These are phyloP conservation scores for Chlamydomonas incerta DNA, from an alignment of 139 green algal species.

Conservation along the genomic window DNA sequence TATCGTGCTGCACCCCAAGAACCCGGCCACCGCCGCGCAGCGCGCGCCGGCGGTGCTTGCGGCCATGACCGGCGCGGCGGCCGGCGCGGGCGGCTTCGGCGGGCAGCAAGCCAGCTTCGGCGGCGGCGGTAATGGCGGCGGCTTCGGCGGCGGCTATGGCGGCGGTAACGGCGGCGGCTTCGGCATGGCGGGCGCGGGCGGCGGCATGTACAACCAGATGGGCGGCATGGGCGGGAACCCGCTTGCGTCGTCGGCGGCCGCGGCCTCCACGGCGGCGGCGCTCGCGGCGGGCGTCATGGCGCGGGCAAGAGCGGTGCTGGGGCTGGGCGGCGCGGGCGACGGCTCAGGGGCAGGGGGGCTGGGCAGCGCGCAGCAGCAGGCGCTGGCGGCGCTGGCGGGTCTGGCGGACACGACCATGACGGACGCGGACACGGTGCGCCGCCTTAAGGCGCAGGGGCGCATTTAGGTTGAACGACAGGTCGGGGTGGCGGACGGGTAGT, in stretches of 20 bases:
- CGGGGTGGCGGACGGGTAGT: no score
- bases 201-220: not conserved
- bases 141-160: no score
- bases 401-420: not conserved
- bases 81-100: no score
- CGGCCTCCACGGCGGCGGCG: conserved; percentile 11
- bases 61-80: not conserved
- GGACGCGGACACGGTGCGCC: conserved; percentile 7
- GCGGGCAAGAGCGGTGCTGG: conserved; percentile 2
- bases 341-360: not conserved
- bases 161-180: not conserved
- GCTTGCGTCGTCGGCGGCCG: not conserved
- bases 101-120: not conserved
- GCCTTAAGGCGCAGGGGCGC: conserved; percentile 22
- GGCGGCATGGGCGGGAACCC: not conserved
- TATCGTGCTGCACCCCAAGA: conserved; percentile 39
- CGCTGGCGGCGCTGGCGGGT: not conserved
- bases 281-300: conserved; percentile 20
- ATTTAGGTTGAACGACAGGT: not conserved
- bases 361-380: not conserved
- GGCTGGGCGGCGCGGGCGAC: not conserved
- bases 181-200: not conserved
- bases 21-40: conserved; percentile 26
- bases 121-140: not conserved
- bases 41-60: conserved; percentile 23